phyloP scores from a whole-genome alignment of 2,329 filamentous ascomycete genomes.

The Colletotrichum endophyticum region DNA sequence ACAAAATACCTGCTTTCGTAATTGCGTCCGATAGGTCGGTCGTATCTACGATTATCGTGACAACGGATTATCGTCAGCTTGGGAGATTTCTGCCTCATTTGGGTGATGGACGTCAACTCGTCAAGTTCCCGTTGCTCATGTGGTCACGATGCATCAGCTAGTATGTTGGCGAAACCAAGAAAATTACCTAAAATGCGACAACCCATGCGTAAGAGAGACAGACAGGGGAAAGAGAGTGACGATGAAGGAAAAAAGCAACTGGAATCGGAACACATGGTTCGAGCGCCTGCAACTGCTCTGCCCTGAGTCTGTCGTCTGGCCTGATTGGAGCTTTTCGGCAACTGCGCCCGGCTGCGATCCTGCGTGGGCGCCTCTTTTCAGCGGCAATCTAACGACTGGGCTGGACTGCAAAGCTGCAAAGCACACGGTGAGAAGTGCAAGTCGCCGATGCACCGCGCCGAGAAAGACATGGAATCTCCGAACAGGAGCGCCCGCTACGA shows the following conservation, averaged over 20 bases:
- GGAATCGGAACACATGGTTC: slow-evolving; percentile 14
- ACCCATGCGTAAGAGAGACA: neutral
- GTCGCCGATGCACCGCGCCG: neutral
- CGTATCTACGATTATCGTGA: neutral
- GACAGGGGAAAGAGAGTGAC: neutral
- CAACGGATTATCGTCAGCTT: neutral
- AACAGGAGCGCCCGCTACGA: neutral
- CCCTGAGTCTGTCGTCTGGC: neutral
- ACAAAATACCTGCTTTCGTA: neutral
- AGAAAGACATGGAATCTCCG: neutral
- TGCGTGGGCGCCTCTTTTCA: neutral
- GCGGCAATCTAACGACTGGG: neutral
- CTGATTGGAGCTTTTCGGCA: neutral
- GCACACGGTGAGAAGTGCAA: neutral
- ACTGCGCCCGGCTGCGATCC: neutral
- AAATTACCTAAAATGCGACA: neutral
- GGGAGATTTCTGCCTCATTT: neutral
- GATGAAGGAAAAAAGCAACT: neutral
- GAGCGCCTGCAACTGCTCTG: slow-evolving; percentile 17
- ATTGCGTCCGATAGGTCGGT: neutral
- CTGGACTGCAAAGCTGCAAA: neutral
- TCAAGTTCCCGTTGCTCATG: neutral
- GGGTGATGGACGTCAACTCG: neutral
- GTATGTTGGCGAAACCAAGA: neutral
- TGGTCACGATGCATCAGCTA: neutral